Evolutionary conservation across 305 asterid genomes (phyloP).

Genomic region (Solanum chacoense): DNA sequence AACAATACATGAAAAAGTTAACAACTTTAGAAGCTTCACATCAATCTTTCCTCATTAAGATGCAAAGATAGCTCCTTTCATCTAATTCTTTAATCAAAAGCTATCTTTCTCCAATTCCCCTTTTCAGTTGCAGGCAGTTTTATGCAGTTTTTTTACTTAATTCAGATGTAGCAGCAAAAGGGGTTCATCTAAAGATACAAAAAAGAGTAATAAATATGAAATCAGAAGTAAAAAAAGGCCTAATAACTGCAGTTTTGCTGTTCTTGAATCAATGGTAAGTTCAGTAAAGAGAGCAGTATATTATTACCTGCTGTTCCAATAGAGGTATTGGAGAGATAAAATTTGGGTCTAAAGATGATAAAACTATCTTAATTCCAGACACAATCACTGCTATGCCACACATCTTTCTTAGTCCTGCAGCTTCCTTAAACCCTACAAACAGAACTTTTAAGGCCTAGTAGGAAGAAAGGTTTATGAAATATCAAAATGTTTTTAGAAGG

Average conservation of each 20-base stretch:
- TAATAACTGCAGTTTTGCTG: background rate
- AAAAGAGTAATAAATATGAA: background rate
- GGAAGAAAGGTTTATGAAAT: background rate
- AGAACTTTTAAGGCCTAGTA: background rate
- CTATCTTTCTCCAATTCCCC: background rate
- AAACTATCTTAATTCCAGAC: slow-evolving; percentile 51
- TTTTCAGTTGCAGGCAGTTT: background rate
- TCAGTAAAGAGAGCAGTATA: background rate
- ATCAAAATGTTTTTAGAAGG: background rate
- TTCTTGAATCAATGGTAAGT: background rate
- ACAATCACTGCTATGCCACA: slow-evolving; percentile 74
- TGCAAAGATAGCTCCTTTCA: background rate
- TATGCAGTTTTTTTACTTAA: background rate
- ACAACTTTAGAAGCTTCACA: background rate
- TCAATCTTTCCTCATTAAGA: background rate
- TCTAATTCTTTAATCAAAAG: background rate
- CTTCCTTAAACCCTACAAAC: slow-evolving; percentile 6
- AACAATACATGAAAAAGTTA: background rate
- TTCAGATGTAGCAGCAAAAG: background rate
- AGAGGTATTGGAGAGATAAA: slow-evolving; percentile 26
- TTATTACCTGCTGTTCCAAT: slow-evolving; percentile 26
- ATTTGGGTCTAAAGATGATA: slow-evolving; percentile 29
- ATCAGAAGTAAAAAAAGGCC: background rate
- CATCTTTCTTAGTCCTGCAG: slow-evolving; percentile 31
- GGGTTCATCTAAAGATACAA: background rate